Conservation (phyloP, 768 basidiomycete species). For the Russula earlei region DNA sequence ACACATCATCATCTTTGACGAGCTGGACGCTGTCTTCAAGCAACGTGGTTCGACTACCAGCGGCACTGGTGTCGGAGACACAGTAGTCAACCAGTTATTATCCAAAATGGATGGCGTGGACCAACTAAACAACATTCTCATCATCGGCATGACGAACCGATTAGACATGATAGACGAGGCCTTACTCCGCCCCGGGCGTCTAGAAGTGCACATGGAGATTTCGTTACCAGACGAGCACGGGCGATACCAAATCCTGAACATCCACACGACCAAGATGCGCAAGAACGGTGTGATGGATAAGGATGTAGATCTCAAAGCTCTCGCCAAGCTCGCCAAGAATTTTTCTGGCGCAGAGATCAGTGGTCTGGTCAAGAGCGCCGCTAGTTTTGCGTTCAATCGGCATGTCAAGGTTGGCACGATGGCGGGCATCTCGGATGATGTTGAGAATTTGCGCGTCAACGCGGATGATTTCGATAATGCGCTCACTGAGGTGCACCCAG, state of each 20-base stretch:
- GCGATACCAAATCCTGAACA: conserved; percentile 85
- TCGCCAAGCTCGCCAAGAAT: conserved; percentile 85
- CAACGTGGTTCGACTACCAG: conserved; percentile 88
- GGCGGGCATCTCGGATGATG: conserved; percentile 92
- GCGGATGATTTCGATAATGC: conserved; percentile 81
- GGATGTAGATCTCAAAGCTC: conserved; percentile 75
- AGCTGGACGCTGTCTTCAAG: conserved; percentile 97
- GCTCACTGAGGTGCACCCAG: conserved; percentile 88
- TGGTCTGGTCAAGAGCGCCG: conserved; percentile 95
- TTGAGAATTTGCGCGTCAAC: conserved; percentile 87
- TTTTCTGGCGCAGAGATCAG: conserved; percentile 96
- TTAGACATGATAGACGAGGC: conserved; percentile 99
- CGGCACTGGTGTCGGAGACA: conserved; percentile 98
- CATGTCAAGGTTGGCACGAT: conserved; percentile 98
- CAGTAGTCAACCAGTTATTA: conserved; percentile 94
- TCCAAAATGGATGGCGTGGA: conserved; percentile 99
- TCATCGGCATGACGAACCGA: conserved; percentile 99
- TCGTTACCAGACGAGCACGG: conserved; percentile 93
- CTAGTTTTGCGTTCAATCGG: conserved; percentile 94
- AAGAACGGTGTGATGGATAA: conserved; percentile 79
- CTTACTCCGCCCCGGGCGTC: conserved; percentile 90
- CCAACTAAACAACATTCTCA: conserved; percentile 95
- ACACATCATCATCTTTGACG: conserved; percentile 99
- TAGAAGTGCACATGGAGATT: conserved; percentile 99
- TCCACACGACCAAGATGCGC: conserved; percentile 94